Base-by-base conservation (phyloP, 1,139 yeast species). In the Trichomonascaceae sp. region DNA sequence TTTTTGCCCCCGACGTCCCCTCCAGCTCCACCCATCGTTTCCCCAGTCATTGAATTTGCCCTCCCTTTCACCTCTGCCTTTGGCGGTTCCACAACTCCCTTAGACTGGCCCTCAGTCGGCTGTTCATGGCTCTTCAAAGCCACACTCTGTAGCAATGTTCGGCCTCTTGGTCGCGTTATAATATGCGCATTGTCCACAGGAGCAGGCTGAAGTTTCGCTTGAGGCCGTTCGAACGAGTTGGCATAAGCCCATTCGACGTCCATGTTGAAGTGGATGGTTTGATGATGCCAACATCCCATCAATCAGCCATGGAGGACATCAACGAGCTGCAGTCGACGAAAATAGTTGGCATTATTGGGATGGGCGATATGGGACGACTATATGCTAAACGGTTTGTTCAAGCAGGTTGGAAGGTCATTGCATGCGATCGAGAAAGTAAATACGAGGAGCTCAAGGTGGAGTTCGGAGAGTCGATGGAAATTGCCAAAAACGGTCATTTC, bases 281-380 rank as follows among this genome's bases (percentile, higher is more conserved):
- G 46, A 19, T 22, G 24, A 22, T 22, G 24, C 24, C 24, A 22
- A 22, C 24, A 43, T 19, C 6, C n/a, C 20, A 43, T 19, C 20
- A 22, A 43, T 19, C 30, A 3, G 12, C 24, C 27, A 44, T 20
- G 32, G 46, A 22, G 24, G 9, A 20, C 30, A 1, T 3, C 46
- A 7, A 22, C 30, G 46, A 18, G 43, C 45, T 49, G 39, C 43
- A 51, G 30, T 19, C 20, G 2, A 19, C 39, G n/a, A 53, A 83
- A 66, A 75, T 74, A 44, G 80, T 93, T 50, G 99, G 99, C 1
- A 87, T 93, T 59, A 91, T 93, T 55, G 99, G 99, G 0, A 79
- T 93, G 46, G 99, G 99, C 27, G 99, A 93, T 68, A 93, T 93
- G 99, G 99, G 99, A 15, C 74, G 81, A 47, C 72, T 93, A 60